Conservation (phyloP, 805 yeast genomes). For the Starmerella apicola region DNA sequence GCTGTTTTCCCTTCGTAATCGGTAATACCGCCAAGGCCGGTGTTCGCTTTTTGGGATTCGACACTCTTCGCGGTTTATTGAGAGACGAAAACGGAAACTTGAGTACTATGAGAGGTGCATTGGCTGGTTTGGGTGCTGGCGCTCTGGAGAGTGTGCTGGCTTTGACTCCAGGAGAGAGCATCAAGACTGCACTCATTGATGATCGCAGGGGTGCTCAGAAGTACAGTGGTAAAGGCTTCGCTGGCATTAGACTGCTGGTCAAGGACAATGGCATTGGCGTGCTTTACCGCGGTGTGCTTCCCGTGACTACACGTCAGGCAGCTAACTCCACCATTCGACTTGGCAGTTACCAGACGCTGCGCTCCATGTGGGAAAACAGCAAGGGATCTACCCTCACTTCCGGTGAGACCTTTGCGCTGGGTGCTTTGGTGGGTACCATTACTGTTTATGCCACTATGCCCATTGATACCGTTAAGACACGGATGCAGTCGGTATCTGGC, state of each 20-base stretch:
- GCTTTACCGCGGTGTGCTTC: slow-evolving; percentile 76
- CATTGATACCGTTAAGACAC: slow-evolving; percentile 84
- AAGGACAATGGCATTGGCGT: slow-evolving; percentile 74
- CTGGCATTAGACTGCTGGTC: slow-evolving; percentile 54
- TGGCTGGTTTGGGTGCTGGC: slow-evolving; percentile 98
- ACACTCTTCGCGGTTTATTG: slow-evolving; percentile 62
- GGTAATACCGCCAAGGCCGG: slow-evolving; percentile 96
- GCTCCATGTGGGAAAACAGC: slow-evolving; percentile 29
- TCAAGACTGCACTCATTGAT: slow-evolving; percentile 90
- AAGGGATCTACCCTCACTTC: slow-evolving; percentile 54
- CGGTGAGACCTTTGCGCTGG: slow-evolving; percentile 71
- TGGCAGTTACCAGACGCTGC: slow-evolving; percentile 85
- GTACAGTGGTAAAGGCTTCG: slow-evolving; percentile 44
- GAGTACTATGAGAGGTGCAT: slow-evolving; percentile 78
- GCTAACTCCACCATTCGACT: slow-evolving; percentile 89
- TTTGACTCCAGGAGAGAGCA: slow-evolving; percentile 93
- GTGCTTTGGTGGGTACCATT: slow-evolving; percentile 76
- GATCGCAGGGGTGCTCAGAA: slow-evolving; percentile 63
- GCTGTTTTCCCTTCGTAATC: slow-evolving; percentile 91
- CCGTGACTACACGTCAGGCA: slow-evolving; percentile 92
- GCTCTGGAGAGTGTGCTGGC: slow-evolving; percentile 82
- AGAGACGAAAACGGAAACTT: slow-evolving; percentile 78
- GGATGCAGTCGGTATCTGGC: slow-evolving; percentile 91
- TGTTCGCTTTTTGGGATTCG: slow-evolving; percentile 89
- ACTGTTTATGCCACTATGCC: slow-evolving; percentile 93